Conservation (phyloP, 371 early-diverging fungal genomes). For the Apophysomyces variabilis region DNA sequence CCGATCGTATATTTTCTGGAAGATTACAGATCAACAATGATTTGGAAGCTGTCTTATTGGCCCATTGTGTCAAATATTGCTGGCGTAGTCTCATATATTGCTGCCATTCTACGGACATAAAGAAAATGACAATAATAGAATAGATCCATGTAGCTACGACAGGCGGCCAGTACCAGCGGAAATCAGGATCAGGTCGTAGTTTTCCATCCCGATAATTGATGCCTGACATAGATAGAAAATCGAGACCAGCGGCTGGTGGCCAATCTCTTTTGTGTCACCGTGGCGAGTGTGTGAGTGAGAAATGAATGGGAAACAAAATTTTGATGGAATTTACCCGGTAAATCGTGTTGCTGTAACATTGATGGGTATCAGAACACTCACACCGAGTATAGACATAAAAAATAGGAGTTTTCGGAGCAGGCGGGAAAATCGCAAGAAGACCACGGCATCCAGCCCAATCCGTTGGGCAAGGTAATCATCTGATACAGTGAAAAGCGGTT, state of each 20-base stretch:
- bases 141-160: constrained; percentile 60
- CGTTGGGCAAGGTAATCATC: constrained; percentile 63
- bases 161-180: constrained; percentile 62
- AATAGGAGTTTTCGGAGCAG: constrained; percentile 60
- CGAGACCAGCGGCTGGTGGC: constrained; percentile 41
- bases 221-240: constrained; percentile 41
- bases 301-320: background rate
- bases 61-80: constrained; percentile 54
- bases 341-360: constrained; percentile 56
- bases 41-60: constrained; percentile 52
- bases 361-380: constrained; percentile 65
- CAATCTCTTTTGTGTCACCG: constrained; percentile 48
- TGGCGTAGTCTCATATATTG: constrained; percentile 56
- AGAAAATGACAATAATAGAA: constrained; percentile 47
- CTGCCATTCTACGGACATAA: constrained; percentile 51
- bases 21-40: constrained; percentile 69
- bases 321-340: constrained; percentile 34
- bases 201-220: constrained; percentile 41
- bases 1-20: constrained; percentile 54
- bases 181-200: constrained; percentile 21
- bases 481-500: constrained; percentile 58
- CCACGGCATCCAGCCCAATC: constrained; percentile 82
- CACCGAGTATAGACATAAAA: constrained; percentile 62
- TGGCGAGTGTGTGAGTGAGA: background rate
- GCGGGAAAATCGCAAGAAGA: constrained; percentile 77